Evolutionary conservation across 768 basidiomycete species (phyloP).

Genomic region (Psilocybe azurescens): DNA sequence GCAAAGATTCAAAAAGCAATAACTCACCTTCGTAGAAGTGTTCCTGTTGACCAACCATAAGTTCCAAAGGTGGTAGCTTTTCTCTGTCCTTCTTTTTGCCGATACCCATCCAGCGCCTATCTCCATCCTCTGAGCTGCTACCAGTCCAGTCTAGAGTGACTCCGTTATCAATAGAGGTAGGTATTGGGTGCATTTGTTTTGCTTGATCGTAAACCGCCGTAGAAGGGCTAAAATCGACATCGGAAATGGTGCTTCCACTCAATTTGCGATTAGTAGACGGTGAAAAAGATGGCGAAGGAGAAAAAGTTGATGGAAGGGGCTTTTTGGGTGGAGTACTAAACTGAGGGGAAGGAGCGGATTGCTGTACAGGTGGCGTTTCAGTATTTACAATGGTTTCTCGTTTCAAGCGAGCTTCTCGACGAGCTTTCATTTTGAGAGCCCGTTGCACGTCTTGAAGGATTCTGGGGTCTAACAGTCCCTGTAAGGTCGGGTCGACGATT

Average conservation of each 20-base stretch:
- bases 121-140: slow-evolving; percentile 59
- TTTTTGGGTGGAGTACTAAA: slow-evolving; percentile 28
- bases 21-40: slow-evolving; percentile 57
- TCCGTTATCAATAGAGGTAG: slow-evolving; percentile 71
- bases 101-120: slow-evolving; percentile 67
- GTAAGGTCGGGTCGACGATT: not conserved
- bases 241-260: slow-evolving; percentile 40
- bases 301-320: slow-evolving; percentile 29
- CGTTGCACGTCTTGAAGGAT: slow-evolving; percentile 83
- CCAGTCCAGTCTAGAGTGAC: slow-evolving; percentile 78
- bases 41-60: slow-evolving; percentile 64
- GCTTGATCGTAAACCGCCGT: slow-evolving; percentile 42
- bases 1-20: not conserved
- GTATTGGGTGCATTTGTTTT: slow-evolving; percentile 63
- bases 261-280: slow-evolving; percentile 26
- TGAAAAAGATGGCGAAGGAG: slow-evolving; percentile 27
- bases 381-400: slow-evolving; percentile 25
- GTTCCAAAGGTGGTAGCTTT: slow-evolving; percentile 43
- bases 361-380: slow-evolving; percentile 13
- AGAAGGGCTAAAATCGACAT: slow-evolving; percentile 76
- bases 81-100: slow-evolving; percentile 67
- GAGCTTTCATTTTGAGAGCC: slow-evolving; percentile 73
- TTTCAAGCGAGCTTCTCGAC: slow-evolving; percentile 69
- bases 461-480: slow-evolving; percentile 61
- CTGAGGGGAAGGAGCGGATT: slow-evolving; percentile 21